Evolutionary conservation across 2,329 filamentous ascomycete genomes (phyloP), one percentile per base, ranked within the genome.

Genomic region (Monosporascus ibericus): DNA sequence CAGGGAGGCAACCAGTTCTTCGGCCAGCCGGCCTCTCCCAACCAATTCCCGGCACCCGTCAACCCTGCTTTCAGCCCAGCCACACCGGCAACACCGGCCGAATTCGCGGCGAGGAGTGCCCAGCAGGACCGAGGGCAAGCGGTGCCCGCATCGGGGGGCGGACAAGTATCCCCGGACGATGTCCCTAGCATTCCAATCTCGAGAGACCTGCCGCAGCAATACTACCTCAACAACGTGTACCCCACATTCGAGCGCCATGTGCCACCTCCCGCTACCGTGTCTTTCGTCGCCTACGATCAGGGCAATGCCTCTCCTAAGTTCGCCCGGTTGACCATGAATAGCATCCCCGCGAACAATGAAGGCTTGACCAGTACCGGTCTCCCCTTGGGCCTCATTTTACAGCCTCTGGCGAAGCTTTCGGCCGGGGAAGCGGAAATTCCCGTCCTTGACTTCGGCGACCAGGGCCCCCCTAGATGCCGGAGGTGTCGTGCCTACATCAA

Each of bases 401-500:
- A 99, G 68, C 94, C 94, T 1, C 75, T 99, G 46, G 92, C 94
- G 1, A 80, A 84, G 40, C 78, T 92, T 42, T 88, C 95, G 65
- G 78, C 88, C 24, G 92, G 94, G 49, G 94, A 99, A 72, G 79
- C 87, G 48, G 83, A 90, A 1, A 86, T 99, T 51, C 94, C 94
- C 1, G 87, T 99, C 5, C 79, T 99, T 24, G 94, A 99, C 72
- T 99, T 97, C 77, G 94, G 94, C 48, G 91, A 96, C 42, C 74
- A 75, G 39, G 94, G 94, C 0, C 94, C 94, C 40, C 94, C 94
- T 22, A 83, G 94, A 68, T 99, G 94, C 72, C 84, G 90, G 63
- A 81, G 94, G 72, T 99, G 94, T 75, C 82, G 94, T 66, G 88
- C 92, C 15, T 99, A 99, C 72, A 95, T 99, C 73, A 99, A 99